Conservation (phyloP, 805 yeast genomes). For the Suhomyces sp. region DNA sequence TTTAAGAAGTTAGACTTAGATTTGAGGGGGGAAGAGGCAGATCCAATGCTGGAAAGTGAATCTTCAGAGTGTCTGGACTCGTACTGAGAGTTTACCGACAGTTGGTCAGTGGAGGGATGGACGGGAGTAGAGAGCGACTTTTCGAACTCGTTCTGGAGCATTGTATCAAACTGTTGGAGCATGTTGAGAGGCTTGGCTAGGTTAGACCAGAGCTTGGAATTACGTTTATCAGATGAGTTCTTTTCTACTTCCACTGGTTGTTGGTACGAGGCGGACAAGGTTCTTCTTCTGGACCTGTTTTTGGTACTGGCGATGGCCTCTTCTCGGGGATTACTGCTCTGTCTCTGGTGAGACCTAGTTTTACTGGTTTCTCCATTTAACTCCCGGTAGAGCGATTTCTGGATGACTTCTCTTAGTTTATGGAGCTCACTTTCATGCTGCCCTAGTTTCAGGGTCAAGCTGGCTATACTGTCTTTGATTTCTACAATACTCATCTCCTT, state of each 20-base stretch:
- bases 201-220: conserved; percentile 30
- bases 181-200: conserved; percentile 39
- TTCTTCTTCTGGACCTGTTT: conserved; percentile 15
- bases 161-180: conserved; percentile 65
- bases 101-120: conserved; percentile 1
- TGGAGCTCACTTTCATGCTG: conserved; percentile 49
- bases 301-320: conserved; percentile 32
- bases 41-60: conserved; percentile 21
- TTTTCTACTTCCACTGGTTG: neutral
- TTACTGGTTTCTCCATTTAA: conserved; percentile 17
- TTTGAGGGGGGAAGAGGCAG: conserved; percentile 26
- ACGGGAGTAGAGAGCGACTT: conserved; percentile 21
- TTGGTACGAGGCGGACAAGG: conserved; percentile 10
- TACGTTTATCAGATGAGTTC: conserved; percentile 6
- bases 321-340: conserved; percentile 24
- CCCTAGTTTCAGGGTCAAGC: conserved; percentile 37
- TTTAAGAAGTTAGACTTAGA: conserved; percentile 18
- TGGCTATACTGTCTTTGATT: conserved; percentile 53
- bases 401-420: conserved; percentile 47
- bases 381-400: conserved; percentile 44
- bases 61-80: conserved; percentile 23
- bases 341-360: conserved; percentile 14
- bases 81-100: conserved; percentile 6
- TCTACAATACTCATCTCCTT: conserved; percentile 70
- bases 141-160: conserved; percentile 65